Base-by-base conservation (phyloP, 768 basidiomycete genomes). In the Solioccasus polychromus region DNA sequence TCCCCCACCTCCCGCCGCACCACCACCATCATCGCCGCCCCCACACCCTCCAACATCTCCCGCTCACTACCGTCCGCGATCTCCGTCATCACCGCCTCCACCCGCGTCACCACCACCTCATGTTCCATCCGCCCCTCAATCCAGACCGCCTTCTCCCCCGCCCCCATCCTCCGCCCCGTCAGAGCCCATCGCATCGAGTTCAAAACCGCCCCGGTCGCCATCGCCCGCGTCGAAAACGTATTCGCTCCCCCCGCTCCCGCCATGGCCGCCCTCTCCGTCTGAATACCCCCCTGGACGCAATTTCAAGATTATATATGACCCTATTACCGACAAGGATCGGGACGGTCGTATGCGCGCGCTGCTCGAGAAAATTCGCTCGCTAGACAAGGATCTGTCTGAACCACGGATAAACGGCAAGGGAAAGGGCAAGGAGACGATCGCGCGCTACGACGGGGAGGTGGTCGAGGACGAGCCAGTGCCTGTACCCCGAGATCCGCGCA, bases 291-390 rank as follows among this genome's bases (percentile, higher is more conserved):
- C 64, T 4, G 73, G 64, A n/a, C 73, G 70, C 48, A 59, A 76
- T 19, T 84, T 75, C 66, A 83, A 78, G 55, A 71, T 88, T 8
- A 62, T 87, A 7, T 88, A 75, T 58, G 85, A 90, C 58, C 76
- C 80, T 24, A 47, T 68, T 3, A 55, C 76, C 20, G 83, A 86
- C 59, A 67, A 64, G 63, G 63, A 72, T 53, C 57, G 64, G 5
- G 71, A 72, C 41, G 67, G 68, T 12, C 65, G 68, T 39, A 60
- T 71, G 38, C 68, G 68, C 10, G 55, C 61, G 14, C 62, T 76
- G 4, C 58, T 73, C 18, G 74, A 77, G 58, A 70, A 66, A 54
- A 60, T 74, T 18, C 69, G 71, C 14, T 45, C 34, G 12, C 67
- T 61, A 35, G 57, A 70, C 39, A 68, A 59, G 42, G 48, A 57